Percentiles rank a stretch among this genome's conserved stretches.
These are phyloP conservation scores for Oryza officinalis DNA, from an alignment of 176 grass and related monocot species.

Conservation along the genomic window DNA sequence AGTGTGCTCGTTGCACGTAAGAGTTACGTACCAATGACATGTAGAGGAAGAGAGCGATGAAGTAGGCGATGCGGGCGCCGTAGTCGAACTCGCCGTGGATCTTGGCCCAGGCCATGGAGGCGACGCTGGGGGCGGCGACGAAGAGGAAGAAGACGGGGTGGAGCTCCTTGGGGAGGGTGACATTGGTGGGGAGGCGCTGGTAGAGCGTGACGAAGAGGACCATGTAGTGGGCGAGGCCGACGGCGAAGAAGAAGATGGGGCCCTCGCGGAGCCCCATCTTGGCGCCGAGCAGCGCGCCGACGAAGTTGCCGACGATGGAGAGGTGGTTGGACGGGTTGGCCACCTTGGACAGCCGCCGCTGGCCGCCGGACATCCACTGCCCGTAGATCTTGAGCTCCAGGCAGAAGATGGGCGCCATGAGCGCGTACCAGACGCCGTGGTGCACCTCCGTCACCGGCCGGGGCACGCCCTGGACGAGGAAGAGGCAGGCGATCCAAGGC, in stretches of 20 bases:
- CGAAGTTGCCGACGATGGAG: conserved; percentile 93
- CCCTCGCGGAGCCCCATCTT: conserved; percentile 78
- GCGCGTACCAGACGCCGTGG: conserved; percentile 61
- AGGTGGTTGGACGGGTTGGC: conserved; percentile 92
- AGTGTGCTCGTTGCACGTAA: neutral
- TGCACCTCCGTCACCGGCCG: conserved; percentile 26
- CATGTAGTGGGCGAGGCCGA: conserved; percentile 86
- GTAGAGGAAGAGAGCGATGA: conserved; percentile 90
- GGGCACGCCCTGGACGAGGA: conserved; percentile 63
- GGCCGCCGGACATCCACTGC: conserved; percentile 92
- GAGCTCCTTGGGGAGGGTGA: conserved; percentile 88
- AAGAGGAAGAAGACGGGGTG: conserved; percentile 99
- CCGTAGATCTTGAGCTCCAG: conserved; percentile 98
- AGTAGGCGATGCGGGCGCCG: conserved; percentile 74
- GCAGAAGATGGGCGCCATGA: conserved; percentile 87
- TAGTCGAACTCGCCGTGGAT: conserved; percentile 71
- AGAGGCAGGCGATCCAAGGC: conserved; percentile 83
- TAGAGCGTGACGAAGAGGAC: conserved; percentile 99
- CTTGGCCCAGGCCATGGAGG: conserved; percentile 89
- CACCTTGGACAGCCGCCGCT: conserved; percentile 76
- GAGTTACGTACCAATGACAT: conserved; percentile 66
- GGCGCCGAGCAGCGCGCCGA: conserved; percentile 79
- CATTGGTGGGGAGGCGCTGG: conserved; percentile 88
- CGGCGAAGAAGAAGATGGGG: conserved; percentile 85
- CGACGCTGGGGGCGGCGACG: conserved; percentile 82